Evolutionary conservation across 2,329 filamentous ascomycete species (phyloP).

Genomic region (Pseudocercospora macadamiae): DNA sequence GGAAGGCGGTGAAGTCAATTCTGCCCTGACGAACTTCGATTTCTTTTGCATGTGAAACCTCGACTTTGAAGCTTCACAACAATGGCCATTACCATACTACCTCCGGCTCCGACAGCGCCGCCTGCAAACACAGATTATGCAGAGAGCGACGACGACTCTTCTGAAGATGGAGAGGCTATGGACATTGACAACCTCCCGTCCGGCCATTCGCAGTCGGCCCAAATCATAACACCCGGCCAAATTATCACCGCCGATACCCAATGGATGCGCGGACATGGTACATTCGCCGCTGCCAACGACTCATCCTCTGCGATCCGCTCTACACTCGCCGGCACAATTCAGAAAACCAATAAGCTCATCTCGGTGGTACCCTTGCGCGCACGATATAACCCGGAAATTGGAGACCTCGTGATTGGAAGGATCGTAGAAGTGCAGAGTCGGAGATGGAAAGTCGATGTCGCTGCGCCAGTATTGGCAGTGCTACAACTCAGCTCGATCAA

Average conservation of each 20-base stretch:
- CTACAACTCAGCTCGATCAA: slow-evolving; percentile 91
- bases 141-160: slow-evolving; percentile 36
- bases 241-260: slow-evolving; percentile 88
- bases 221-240: slow-evolving; percentile 85
- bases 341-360: slow-evolving; percentile 95
- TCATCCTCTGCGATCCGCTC: slow-evolving; percentile 73
- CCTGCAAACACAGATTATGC: slow-evolving; percentile 23
- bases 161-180: slow-evolving; percentile 36
- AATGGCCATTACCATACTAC: slow-evolving; percentile 64
- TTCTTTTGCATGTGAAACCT: slow-evolving; percentile 2
- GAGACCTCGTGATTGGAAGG: slow-evolving; percentile 89
- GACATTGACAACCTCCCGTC: slow-evolving; percentile 55
- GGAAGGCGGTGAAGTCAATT: neutral
- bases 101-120: slow-evolving; percentile 50
- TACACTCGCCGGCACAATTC: slow-evolving; percentile 86
- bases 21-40: neutral
- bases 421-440: slow-evolving; percentile 93
- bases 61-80: slow-evolving; percentile 7
- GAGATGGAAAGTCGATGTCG: slow-evolving; percentile 94
- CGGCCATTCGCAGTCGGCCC: slow-evolving; percentile 43
- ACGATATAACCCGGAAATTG: slow-evolving; percentile 93
- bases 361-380: slow-evolving; percentile 88
- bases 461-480: slow-evolving; percentile 80
- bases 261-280: slow-evolving; percentile 98
- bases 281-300: slow-evolving; percentile 65